Evolutionary conservation across 2,329 filamentous ascomycete genomes (phyloP), one percentile per base, ranked within the genome.

Genomic region (Cladosporium velox): DNA sequence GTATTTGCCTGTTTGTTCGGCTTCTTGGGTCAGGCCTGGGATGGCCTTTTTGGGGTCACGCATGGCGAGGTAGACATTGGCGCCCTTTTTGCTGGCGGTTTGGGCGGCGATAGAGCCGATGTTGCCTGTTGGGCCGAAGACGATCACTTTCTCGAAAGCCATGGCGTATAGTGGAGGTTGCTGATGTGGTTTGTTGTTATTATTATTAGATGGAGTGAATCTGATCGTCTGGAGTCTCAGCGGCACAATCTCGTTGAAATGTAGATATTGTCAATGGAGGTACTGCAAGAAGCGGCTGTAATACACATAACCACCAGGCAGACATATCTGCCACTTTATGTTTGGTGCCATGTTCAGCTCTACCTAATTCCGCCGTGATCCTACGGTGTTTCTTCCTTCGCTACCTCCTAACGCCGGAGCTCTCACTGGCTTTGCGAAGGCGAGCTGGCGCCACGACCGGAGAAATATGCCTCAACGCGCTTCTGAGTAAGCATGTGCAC

Each of bases 41-140:
- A 84, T 80, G 4, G 76, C 14, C 68, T 85, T 85, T 26, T 68
- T 67, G 4, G 77, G 69, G 72, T 84, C 77, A 14, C 83, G 79
- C 79, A 85, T 81, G 1, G 81, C 83, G 2, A 86, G 78, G 57
- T 74, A 74, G 6, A 85, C 81, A 34, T 79, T 79, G 38, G 79
- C 79, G 18, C 81, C 82, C 35, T 73, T 75, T 35, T 75, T 65
- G 11, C 75, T 73, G 32, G 82, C 81, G 32, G 75, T 74, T 15
- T 69, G 73, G 5, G 83, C 82, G 3, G 77, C 74, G 10, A 72
- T 70, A 28, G 78, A 79, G 57, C 78, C 84, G 34, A 84, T 79
- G 10, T 71, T 70, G 55, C 84, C 84, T 12, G 83, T 83, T 18
- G 84, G 78, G 26, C 84, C 83, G 67, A 86, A 85, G 63, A 86